Percentiles rank a stretch among this genome's conserved stretches.
phyloP scores from a whole-genome alignment of 768 basidiomycete genomes.

The Mycena haematopus region DNA sequence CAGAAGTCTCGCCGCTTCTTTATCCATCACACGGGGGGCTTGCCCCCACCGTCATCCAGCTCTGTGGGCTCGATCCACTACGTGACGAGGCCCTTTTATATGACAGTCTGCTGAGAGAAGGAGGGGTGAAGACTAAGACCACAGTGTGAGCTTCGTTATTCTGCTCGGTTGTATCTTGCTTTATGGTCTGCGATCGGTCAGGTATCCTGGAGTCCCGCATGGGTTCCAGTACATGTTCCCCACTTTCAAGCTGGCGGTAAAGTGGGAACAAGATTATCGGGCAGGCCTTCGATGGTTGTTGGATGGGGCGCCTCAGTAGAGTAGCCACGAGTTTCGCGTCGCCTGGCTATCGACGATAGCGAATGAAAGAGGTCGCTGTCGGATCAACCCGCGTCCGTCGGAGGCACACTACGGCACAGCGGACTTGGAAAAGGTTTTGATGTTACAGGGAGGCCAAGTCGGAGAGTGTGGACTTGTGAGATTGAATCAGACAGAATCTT shows the following conservation, averaged over 20 bases:
- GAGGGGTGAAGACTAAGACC: constrained; percentile 19
- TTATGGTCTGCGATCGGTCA: background rate
- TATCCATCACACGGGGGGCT: constrained; percentile 24
- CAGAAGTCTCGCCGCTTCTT: constrained; percentile 27
- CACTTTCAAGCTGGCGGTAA: background rate
- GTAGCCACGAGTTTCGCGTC: background rate
- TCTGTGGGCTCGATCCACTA: constrained; percentile 23
- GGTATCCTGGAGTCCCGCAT: constrained; percentile 26
- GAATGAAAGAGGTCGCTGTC: too few relatives aligned
- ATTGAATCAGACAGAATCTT: too few relatives aligned
- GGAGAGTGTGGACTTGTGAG: too few relatives aligned
- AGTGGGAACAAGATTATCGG: constrained; percentile 20
- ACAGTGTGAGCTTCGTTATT: constrained; percentile 5
- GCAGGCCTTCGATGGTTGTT: constrained; percentile 22
- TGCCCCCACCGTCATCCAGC: constrained; percentile 17
- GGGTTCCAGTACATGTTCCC: constrained; percentile 20
- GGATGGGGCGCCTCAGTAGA: constrained; percentile 12
- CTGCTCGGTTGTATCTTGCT: too few relatives aligned
- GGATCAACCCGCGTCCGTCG: too few relatives aligned
- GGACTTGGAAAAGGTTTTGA: too few relatives aligned
- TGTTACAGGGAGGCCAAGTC: too few relatives aligned
- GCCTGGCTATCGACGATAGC: too few relatives aligned
- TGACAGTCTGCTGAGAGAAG: constrained; percentile 5
- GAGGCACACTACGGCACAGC: too few relatives aligned
- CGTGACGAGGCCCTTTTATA: constrained; percentile 27